Conservation (phyloP, 495 filamentous ascomycete genomes). For the Aspergillus bertholletiae region DNA sequence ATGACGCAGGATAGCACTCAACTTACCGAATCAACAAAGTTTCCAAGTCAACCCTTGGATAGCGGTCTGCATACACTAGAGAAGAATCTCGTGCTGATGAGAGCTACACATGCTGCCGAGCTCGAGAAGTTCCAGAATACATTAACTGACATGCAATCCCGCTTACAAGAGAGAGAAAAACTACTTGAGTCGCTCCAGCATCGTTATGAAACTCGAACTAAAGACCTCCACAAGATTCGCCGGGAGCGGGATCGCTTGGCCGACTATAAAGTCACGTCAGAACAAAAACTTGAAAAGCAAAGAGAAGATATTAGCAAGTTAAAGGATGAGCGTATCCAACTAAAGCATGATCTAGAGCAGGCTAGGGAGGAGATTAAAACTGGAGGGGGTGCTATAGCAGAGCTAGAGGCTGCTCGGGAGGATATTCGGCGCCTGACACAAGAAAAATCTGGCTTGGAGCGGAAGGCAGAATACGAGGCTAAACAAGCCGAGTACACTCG, state of each 20-base stretch:
- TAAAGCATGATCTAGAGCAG: constrained; percentile 48
- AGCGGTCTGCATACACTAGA: constrained; percentile 31
- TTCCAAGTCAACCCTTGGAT: constrained; percentile 29
- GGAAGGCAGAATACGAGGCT: constrained; percentile 48
- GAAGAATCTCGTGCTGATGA: constrained; percentile 34
- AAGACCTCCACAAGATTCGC: constrained; percentile 34
- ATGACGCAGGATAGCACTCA: constrained; percentile 32
- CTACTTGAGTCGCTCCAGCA: constrained; percentile 33
- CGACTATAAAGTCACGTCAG: constrained; percentile 19
- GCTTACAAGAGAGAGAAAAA: constrained; percentile 25
- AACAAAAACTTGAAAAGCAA: constrained; percentile 37
- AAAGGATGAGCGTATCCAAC: constrained; percentile 44
- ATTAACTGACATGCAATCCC: constrained; percentile 18
- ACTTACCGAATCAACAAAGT: constrained; percentile 31
- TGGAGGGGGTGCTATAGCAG: constrained; percentile 48
- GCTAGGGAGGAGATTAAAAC: constrained; percentile 43
- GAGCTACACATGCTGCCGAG: constrained; percentile 25
- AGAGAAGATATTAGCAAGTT: constrained; percentile 41
- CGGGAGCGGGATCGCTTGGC: constrained; percentile 30
- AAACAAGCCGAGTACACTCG: constrained; percentile 57
- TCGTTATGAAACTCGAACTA: constrained; percentile 41
- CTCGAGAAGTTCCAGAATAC: constrained; percentile 26
- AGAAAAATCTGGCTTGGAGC: constrained; percentile 40
- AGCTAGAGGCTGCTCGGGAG: constrained; percentile 44
- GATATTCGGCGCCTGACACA: constrained; percentile 38